phyloP scores from a whole-genome alignment of 495 filamentous ascomycete species.

The Jackrogersella minutella region DNA sequence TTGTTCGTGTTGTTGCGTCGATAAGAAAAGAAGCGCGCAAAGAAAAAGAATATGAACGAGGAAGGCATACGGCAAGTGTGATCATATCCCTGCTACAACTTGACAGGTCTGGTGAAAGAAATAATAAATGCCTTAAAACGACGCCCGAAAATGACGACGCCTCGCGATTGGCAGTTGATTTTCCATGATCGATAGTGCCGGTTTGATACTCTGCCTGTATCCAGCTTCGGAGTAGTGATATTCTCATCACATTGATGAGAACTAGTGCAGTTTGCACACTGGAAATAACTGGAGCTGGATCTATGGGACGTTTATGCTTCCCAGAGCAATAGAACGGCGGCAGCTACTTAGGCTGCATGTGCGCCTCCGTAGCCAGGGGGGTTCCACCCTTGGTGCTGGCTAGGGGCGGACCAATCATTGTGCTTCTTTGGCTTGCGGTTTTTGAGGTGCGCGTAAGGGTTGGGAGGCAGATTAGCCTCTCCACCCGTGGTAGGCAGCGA shows the following conservation, averaged over 20 bases:
- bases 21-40: not conserved
- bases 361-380: slow-evolving; percentile 18
- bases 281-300: not conserved
- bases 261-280: slow-evolving; percentile 20
- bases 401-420: slow-evolving; percentile 24
- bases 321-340: not conserved
- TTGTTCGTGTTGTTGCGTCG: not conserved
- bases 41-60: not conserved
- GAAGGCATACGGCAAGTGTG: not conserved
- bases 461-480: slow-evolving; percentile 44
- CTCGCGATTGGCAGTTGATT: not conserved
- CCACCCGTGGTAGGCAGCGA: slow-evolving; percentile 42
- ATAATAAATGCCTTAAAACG: not conserved
- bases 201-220: no score
- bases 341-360: slow-evolving; percentile 30
- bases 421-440: slow-evolving; percentile 32
- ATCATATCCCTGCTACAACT: slow-evolving; percentile 9
- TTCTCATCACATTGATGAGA: slow-evolving; percentile 44
- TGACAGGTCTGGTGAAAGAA: slow-evolving; percentile 6
- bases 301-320: not conserved
- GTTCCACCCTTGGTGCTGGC: slow-evolving; percentile 24
- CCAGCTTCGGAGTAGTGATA: slow-evolving; percentile 2
- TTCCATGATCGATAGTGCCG: no score
- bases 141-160: not conserved
- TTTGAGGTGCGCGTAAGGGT: slow-evolving; percentile 40